A percentile compares a stretch with the other conserved stretches of the same genome.
These are phyloP conservation scores for Cynara cardunculus DNA, from an alignment of 129 eudicot species.

Conservation along the genomic window DNA sequence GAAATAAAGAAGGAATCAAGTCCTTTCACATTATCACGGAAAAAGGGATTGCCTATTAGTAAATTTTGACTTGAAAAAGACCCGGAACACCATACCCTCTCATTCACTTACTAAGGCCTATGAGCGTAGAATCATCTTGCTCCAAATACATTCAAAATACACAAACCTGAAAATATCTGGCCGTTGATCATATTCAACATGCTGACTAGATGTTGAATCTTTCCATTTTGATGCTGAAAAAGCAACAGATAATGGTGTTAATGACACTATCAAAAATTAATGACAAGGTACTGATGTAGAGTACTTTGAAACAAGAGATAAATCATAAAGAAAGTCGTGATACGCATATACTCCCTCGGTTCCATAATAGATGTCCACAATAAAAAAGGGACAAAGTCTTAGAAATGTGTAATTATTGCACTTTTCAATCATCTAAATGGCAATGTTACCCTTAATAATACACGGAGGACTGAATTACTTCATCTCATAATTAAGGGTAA, in stretches of 20 bases:
- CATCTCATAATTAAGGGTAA: background rate
- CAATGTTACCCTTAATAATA: background rate
- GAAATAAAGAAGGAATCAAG: no score
- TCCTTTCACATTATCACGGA: no score
- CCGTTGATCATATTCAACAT: constrained; percentile 96
- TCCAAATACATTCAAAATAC: background rate
- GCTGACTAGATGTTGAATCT: constrained; percentile 87
- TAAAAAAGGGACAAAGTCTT: background rate
- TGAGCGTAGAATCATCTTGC: no score
- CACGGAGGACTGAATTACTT: background rate
- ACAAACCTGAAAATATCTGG: constrained; percentile 96
- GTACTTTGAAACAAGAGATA: background rate
- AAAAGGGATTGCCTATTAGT: background rate
- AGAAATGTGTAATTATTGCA: background rate
- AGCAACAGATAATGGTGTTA: background rate
- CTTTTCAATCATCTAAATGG: background rate
- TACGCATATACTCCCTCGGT: background rate
- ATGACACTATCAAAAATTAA: background rate
- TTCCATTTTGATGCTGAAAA: constrained; percentile 96
- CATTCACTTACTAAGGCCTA: no score
- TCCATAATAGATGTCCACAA: background rate
- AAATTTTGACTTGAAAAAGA: background rate
- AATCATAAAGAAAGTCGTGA: background rate
- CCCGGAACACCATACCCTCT: no score
- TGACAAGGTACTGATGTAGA: background rate